Base-by-base conservation (phyloP, 1,139 yeast genomes). In the Debaryomycetaceae sp. region DNA sequence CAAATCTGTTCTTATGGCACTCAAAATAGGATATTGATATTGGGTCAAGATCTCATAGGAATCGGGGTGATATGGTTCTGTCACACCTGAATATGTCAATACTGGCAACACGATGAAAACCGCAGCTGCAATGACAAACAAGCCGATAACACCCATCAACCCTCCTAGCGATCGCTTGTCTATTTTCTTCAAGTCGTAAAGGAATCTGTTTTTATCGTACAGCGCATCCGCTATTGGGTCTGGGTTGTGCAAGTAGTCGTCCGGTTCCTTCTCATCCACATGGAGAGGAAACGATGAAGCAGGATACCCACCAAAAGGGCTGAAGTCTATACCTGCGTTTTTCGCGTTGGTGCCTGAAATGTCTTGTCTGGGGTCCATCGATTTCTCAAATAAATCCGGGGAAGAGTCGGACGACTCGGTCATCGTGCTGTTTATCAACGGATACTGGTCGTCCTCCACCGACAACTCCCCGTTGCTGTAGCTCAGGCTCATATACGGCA, bases 271-370 rank as follows among this genome's bases (percentile, higher is more conserved):
- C 57, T 90, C 97, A 47, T 89, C 96, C 50, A 90, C 80, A 54
- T 80, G 83, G 44, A 90, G 68, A 0, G 97, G 97, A 68, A 90
- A 90, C 1, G 88, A 80, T 5, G 87, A 75, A 5, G 96, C 93
- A 1, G 97, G 97, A 62, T 87, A 90, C 7, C 97, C 97, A 44
- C 97, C 97, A 69, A 90, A 90, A 2, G 97, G 97, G 42, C 90
- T 82, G 54, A 82, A 72, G 45, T 69, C 75, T 5, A 63, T 50
- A 13, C 52, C 51, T 24, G 39, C 43, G 60, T 42, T 55, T 56
- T 3, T 56, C 42, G 5, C 52, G 36, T 51, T 46, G 2, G 56
- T 49, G 20, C 49, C 41, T 3, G 56, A 51, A 11, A 50, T 45
- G 27, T 45, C 52, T 55, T 54, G 24, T 42, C 49, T 29, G 37